A percentile compares a stretch with the other conserved stretches of the same genome.
Conservation (phyloP, 2,329 filamentous ascomycete genomes). For the Hypoxylon sp. region DNA sequence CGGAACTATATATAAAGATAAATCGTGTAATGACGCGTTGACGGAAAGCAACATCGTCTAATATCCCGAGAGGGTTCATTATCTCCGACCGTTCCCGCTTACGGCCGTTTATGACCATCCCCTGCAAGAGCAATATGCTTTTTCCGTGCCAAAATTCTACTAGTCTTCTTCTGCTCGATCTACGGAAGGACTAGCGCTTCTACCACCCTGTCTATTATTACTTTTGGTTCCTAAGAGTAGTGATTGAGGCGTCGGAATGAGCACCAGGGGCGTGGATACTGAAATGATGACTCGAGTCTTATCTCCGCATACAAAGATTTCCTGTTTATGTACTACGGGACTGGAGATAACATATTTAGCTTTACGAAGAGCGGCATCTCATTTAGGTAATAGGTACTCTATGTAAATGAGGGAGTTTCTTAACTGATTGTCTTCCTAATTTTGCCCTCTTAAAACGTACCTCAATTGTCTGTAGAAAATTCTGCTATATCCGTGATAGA, state of each 20-base stretch:
- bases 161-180: not conserved
- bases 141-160: not conserved
- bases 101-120: conserved; percentile 9
- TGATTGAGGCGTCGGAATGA: not conserved
- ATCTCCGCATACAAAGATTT: not conserved
- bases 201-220: not conserved
- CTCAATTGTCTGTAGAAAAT: no score
- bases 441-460: no score
- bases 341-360: not conserved
- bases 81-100: conserved; percentile 17
- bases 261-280: not conserved
- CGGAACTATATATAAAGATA: not conserved
- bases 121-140: not conserved
- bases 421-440: no score
- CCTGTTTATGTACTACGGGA: not conserved
- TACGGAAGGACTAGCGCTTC: not conserved
- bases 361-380: no score
- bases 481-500: no score
- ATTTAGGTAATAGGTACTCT: no score
- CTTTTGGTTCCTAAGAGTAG: not conserved
- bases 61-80: conserved; percentile 5
- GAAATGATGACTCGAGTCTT: not conserved
- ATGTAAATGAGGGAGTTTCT: no score
- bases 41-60: not conserved
- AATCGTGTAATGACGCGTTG: not conserved